phyloP scores from a whole-genome alignment of 2,329 filamentous ascomycete genomes.

The Clonostachys sp. region DNA sequence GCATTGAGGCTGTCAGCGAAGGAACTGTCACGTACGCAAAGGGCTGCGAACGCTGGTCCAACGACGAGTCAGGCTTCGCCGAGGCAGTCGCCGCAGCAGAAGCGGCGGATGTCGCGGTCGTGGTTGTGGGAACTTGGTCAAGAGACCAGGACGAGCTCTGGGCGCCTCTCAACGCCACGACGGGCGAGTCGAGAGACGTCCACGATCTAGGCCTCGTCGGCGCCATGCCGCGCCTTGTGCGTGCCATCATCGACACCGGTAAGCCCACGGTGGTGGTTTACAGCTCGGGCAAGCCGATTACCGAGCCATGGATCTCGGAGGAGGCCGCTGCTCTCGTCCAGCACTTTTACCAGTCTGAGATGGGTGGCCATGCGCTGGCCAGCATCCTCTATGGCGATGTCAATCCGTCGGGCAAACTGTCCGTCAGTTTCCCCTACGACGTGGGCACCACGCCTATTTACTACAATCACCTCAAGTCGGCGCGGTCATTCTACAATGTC shows the following conservation, averaged over 20 bases:
- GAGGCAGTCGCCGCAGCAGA: constrained; percentile 63
- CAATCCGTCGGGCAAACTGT: constrained; percentile 62
- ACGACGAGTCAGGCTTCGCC: constrained; percentile 60
- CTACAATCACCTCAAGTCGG: constrained; percentile 70
- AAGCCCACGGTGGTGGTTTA: constrained; percentile 66
- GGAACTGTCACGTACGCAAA: constrained; percentile 62
- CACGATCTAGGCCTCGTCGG: constrained; percentile 62
- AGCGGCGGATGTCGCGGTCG: constrained; percentile 66
- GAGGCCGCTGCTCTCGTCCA: constrained; percentile 63
- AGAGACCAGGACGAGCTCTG: constrained; percentile 70
- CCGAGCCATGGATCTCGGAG: constrained; percentile 67
- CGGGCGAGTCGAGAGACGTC: constrained; percentile 69
- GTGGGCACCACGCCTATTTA: constrained; percentile 65
- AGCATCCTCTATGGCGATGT: constrained; percentile 61
- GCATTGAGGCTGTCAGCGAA: constrained; percentile 56
- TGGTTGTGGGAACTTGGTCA: constrained; percentile 72
- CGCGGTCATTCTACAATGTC: constrained; percentile 44
- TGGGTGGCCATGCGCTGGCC: constrained; percentile 62
- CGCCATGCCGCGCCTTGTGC: constrained; percentile 62
- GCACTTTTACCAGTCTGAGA: constrained; percentile 70
- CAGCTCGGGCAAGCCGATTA: constrained; percentile 67
- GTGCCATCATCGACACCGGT: constrained; percentile 62
- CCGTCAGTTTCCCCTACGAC: constrained; percentile 62
- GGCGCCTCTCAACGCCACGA: constrained; percentile 67
- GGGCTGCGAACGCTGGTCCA: constrained; percentile 71